Percentiles rank a stretch among this genome's conserved stretches.
These are phyloP conservation scores for Prinsepia uniflora DNA, from an alignment of 306 rosid genomes.

Conservation along the genomic window DNA sequence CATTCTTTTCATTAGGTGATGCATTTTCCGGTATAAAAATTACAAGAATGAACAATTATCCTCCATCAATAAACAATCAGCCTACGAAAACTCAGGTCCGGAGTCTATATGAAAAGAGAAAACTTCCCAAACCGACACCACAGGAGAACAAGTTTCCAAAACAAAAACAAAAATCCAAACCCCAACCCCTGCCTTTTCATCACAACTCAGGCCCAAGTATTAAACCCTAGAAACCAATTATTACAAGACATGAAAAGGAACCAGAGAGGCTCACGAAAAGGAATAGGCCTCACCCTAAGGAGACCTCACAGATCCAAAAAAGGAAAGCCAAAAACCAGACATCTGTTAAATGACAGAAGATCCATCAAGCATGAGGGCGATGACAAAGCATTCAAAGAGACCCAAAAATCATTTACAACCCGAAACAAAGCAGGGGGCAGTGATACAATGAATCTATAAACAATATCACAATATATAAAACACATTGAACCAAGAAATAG, in stretches of 20 bases:
- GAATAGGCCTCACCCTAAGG: too few species aligned
- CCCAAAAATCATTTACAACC: too few species aligned
- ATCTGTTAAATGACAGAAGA: too few species aligned
- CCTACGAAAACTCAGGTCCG: not conserved
- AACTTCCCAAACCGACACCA: not conserved
- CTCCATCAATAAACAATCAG: not conserved
- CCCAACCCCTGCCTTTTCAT: not conserved
- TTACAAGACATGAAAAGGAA: not conserved
- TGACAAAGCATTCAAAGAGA: too few species aligned
- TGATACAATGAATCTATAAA: too few species aligned
- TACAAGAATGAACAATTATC: not conserved
- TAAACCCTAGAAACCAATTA: slow-evolving; percentile 17
- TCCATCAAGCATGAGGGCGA: too few species aligned
- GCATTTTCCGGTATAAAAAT: not conserved
- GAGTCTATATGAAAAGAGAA: not conserved
- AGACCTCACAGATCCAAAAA: too few species aligned
- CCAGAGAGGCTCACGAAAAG: too few species aligned
- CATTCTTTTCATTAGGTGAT: not conserved
- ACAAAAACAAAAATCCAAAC: not conserved
- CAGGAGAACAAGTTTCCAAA: not conserved
- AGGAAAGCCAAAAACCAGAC: too few species aligned
- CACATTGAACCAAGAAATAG: too few species aligned
- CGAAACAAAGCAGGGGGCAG: too few species aligned
- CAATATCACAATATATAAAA: too few species aligned
- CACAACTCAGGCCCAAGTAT: not conserved